Base-by-base conservation (phyloP, 257 asterid genomes). In the Petunia secreta region DNA sequence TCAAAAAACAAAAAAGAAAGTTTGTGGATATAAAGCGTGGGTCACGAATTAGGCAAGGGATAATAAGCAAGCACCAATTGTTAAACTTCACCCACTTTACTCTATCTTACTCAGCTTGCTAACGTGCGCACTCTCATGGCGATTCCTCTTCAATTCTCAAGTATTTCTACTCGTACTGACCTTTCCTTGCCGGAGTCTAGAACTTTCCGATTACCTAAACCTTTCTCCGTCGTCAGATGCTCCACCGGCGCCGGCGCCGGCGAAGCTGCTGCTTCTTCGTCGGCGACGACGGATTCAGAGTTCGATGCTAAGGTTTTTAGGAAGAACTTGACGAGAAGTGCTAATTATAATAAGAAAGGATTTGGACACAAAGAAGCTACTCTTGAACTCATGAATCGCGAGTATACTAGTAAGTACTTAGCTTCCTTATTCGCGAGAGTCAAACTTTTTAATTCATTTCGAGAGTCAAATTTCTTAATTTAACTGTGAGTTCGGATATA, bases 271-370 rank as follows among this genome's bases (percentile, higher is more conserved):
- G 68, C 95, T 52, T 80, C 94, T 2, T 66, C 93, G 36, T 82
- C 85, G 36, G 59, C 87, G 39, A 52, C 83, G 1, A 85, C 71
- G 6, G 88, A 88, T 15, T 83, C 89, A 25, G 96, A 91, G 43
- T 92, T 95, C 75, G 97, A 95, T 77, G 82, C 98, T 1, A 95
- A 93, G 91, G 89, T 86, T 68, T 93, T 95, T 75, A 88, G 99
- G 82, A 91, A 89, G 83, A 89, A 92, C 90, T 84, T 96, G 93
- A 88, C 97, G 34, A 89, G 99, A 88, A 96, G 99, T 83, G 63
- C 91, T 86, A 92, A 93, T 84, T 96, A 91, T 82, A 96, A 96
- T 69, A 96, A 97, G 79, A 91, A 82, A 86, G 99, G 99, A 7
- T 96, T 96, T 84, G 99, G 99, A 11, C 90, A 85, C 63, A 93